Evolutionary conservation across 2,329 filamentous ascomycete species (phyloP), one percentile per base, ranked within the genome.

Genomic region (Nothophaeocryptopus gaeumannii): DNA sequence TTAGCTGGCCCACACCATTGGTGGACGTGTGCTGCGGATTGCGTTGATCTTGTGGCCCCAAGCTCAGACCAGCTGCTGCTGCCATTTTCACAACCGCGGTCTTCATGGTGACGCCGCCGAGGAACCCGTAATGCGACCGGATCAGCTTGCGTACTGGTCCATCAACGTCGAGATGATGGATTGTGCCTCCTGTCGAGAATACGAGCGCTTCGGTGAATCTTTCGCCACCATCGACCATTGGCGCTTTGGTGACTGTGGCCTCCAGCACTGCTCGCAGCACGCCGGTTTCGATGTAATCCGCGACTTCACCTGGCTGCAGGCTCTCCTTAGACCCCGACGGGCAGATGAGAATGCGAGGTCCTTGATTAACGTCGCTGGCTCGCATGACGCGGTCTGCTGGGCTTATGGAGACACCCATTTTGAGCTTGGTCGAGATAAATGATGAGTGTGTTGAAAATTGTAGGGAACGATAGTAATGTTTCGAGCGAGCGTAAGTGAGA

Each of bases 301-400:
- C 76, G 1, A 75, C 76, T n/a, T 68, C 65, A 11, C 72, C 67
- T 2, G 77, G 74, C 12, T 73, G 69, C 3, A 80, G 70, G 41
- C 75, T 78, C 20, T 78, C 77, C 51, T 79, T 80, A 68, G 79
- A 79, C 2, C 77, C 77, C 0, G 76, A 79, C 0, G 78, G 77
- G 12, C 74, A 75, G 33, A 80, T 70, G 41, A 80, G 70, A 16
- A 80, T 67, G 55, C 56, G 60, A 62, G 63, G 68, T 59, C 48
- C 62, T 59, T 64, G 55, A 51, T 44, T 57, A 47, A 45, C 13
- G 20, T 46, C 35, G 20, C 49, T 46, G 1, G 45, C 42, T n/a
- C 47, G 41, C 43, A 44, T 52, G 34, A 52, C 35, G 29, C 49
- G 53, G 35, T 52, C 45, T 11, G 49, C 49, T 39, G 45, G 49